Percentiles rank a stretch among this genome's conserved stretches.
phyloP scores from a whole-genome alignment of 805 yeast genomes.

The Kodamaea nitidulidarum region DNA sequence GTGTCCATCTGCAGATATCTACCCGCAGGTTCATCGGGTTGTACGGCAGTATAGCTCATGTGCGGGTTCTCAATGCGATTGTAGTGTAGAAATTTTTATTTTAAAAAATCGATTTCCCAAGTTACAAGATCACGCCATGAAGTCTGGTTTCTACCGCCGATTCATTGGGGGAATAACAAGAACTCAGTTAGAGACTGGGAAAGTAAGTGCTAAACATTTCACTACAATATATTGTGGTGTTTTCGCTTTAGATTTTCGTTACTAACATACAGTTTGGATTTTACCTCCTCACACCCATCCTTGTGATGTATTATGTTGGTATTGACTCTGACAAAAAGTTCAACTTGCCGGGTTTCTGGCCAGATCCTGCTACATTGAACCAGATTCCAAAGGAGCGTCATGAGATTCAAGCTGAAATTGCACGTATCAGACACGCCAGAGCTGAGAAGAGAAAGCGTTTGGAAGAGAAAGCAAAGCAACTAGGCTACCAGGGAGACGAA shows the following conservation, averaged over 20 bases:
- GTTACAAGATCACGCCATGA: background rate
- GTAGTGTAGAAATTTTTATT: background rate
- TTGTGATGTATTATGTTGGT: conserved; percentile 92
- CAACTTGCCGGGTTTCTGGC: conserved; percentile 94
- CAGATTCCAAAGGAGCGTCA: conserved; percentile 90
- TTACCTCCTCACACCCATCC: conserved; percentile 79
- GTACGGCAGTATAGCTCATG: conserved; percentile 27
- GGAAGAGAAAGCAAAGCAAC: conserved; percentile 64
- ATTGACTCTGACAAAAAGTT: conserved; percentile 83
- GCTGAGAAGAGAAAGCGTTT: conserved; percentile 66
- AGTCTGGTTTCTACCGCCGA: conserved; percentile 21
- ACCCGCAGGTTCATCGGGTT: conserved; percentile 20
- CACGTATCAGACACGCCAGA: conserved; percentile 76
- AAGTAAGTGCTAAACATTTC: conserved; percentile 28
- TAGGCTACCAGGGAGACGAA: conserved; percentile 51
- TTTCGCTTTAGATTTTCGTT: background rate
- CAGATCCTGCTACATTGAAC: conserved; percentile 88
- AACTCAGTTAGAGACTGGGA: conserved; percentile 42
- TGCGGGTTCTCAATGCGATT: background rate
- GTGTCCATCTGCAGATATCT: background rate
- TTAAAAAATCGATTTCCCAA: conserved; percentile 5
- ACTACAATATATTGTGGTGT: background rate
- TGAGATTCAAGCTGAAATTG: conserved; percentile 87
- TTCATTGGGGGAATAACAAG: conserved; percentile 36
- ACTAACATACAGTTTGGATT: conserved; percentile 57